Evolutionary conservation across 2,329 filamentous ascomycete species (phyloP), one percentile per base, ranked within the genome.

Genomic region (Xylaria sp.): DNA sequence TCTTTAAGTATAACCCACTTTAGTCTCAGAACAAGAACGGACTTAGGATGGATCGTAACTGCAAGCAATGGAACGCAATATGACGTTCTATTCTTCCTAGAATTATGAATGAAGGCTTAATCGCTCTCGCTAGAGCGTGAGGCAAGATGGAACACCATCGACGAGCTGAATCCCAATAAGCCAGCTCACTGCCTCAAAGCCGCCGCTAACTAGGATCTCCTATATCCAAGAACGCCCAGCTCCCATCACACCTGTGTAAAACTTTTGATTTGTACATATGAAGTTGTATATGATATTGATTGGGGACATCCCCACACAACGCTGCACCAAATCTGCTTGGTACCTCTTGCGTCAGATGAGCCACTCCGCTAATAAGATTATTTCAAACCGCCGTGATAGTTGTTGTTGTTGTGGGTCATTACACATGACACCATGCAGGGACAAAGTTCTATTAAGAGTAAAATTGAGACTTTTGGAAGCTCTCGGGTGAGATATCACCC

Each of bases 401-500:
- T 25, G 48, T 34, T 28, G n/a, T 34, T 28, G n/a, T 63, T 57
- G 23, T 20, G 1, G 1, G 39, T 9, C 23, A 51, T 28, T 50
- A n/a, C 7, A 28, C 20, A 37, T 41, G n/a, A 12, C 15, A 6
- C 25, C 13, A 37, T 44, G 23, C 23, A 52, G 23, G 6, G 50
- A n/a, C 3, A 9, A 8, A 2, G 23, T 52, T 4, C 8, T 48
- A 18, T 74, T 82, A 88, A 20, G 86, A 86, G 78, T 88, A 87
- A 73, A 89, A 89, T 61, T 88, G 85, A 60, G 86, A 85, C 76
- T 88, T 86, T 75, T 88, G 86, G 80, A 89, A 88, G 72, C 84
- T 85, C 70, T 87, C 86, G 0, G 82, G 82, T 1, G 84, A 84
- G 12, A 86, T 84, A 61, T 86, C 86, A 28, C 87, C 86, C 59